Evolutionary conservation across 331 rosid genomes (phyloP).

Genomic region (Ulmus americana): DNA sequence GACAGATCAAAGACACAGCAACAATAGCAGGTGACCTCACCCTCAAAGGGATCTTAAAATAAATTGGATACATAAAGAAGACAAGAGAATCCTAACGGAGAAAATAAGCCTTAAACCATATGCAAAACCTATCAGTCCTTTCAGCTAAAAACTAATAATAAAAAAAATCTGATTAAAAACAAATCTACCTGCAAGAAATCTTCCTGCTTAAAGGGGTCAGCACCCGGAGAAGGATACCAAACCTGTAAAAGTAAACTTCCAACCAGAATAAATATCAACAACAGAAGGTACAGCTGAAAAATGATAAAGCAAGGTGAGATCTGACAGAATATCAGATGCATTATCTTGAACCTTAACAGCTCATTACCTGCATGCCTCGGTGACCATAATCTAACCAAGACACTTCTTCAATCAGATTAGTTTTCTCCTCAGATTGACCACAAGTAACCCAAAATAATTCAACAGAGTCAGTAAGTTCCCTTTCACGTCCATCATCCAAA

Average conservation of each 20-base stretch:
- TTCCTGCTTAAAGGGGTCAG: slow-evolving; percentile 87
- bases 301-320: slow-evolving; percentile 5
- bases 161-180: slow-evolving; percentile 17
- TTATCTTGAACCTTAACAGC: slow-evolving; percentile 19
- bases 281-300: slow-evolving; percentile 17
- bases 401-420: slow-evolving; percentile 92
- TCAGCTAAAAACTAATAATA: slow-evolving; percentile 13
- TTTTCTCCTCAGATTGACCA: slow-evolving; percentile 89
- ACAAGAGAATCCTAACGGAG: not conserved
- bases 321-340: not conserved
- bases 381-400: slow-evolving; percentile 98
- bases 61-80: not conserved
- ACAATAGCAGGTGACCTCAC: not conserved
- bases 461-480: slow-evolving; percentile 88
- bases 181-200: slow-evolving; percentile 86
- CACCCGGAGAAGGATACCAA: slow-evolving; percentile 96
- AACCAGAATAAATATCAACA: slow-evolving; percentile 47
- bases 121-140: slow-evolving; percentile 7
- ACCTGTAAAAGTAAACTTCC: slow-evolving; percentile 77
- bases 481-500: slow-evolving; percentile 90
- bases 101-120: not conserved
- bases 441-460: slow-evolving; percentile 99
- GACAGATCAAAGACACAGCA: not conserved
- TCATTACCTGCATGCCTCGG: slow-evolving; percentile 94
- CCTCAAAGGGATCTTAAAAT: not conserved